phyloP scores from a whole-genome alignment of 179 eudicot species.

The Patellifolia procumbens region DNA sequence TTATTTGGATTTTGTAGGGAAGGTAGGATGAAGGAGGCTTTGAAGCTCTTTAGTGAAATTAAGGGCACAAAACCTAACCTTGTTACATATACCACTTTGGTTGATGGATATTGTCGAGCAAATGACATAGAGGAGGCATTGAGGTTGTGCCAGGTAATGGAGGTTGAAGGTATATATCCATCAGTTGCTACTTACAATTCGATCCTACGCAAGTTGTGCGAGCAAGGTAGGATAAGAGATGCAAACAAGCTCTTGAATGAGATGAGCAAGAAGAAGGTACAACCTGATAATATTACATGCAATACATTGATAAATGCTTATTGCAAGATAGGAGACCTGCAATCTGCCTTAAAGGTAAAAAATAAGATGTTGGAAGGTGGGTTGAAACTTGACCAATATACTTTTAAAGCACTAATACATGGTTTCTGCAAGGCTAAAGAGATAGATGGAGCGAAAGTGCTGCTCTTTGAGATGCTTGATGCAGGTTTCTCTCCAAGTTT shows the following conservation, averaged over 20 bases:
- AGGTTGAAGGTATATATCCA: conserved; percentile 41
- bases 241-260: conserved; percentile 54
- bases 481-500: conserved; percentile 43
- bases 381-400: conserved; percentile 42
- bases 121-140: conserved; percentile 50
- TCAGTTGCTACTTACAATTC: conserved; percentile 56
- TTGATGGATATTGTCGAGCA: conserved; percentile 60
- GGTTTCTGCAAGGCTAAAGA: conserved; percentile 49
- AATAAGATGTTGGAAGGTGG: conserved; percentile 51
- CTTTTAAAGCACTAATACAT: conserved; percentile 58
- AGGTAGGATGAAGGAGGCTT: conserved; percentile 62
- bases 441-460: conserved; percentile 41
- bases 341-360: conserved; percentile 46
- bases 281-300: conserved; percentile 61
- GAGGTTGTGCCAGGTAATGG: conserved; percentile 43
- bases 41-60: conserved; percentile 48
- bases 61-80: conserved; percentile 42
- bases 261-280: conserved; percentile 55
- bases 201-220: conserved; percentile 53
- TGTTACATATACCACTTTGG: conserved; percentile 61
- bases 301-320: conserved; percentile 58
- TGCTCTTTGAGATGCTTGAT: conserved; percentile 43
- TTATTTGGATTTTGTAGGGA: conserved; percentile 47
- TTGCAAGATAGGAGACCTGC: conserved; percentile 52
- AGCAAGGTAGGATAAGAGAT: conserved; percentile 46